Evolutionary conservation across 257 asterid species (phyloP).

Genomic region (Capsicum baccatum): DNA sequence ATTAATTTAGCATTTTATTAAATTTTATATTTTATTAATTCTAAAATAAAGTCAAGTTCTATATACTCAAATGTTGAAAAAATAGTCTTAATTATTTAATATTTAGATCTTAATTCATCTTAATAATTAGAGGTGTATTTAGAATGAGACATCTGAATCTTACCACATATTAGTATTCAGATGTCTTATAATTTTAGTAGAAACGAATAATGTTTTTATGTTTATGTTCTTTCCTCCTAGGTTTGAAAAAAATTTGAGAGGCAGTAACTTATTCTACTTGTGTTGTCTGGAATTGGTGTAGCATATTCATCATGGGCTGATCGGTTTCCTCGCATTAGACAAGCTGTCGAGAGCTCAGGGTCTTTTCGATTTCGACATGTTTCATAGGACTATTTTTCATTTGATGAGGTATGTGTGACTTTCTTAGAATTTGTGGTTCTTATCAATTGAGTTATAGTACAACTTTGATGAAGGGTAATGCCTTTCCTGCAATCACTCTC

Average conservation of each 20-base stretch:
- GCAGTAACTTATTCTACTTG: not conserved
- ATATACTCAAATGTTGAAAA: not conserved
- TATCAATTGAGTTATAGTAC: not conserved
- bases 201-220: not conserved
- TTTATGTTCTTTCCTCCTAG: not conserved
- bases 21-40: constrained; percentile 6
- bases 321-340: constrained; percentile 63
- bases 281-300: constrained; percentile 35
- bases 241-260: not conserved
- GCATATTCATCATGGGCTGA: constrained; percentile 75
- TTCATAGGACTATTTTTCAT: not conserved
- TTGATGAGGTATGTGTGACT: not conserved
- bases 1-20: not conserved
- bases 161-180: not conserved
- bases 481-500: constrained; percentile 8
- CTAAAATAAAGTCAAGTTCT: not conserved
- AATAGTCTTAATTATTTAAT: not conserved
- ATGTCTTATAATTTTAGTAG: not conserved
- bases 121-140: not conserved
- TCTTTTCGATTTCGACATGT: not conserved
- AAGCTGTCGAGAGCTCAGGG: constrained; percentile 55
- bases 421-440: not conserved
- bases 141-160: not conserved
- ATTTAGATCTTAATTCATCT: not conserved
- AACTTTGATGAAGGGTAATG: not conserved